Conservation (phyloP, 257 asterid species). For the Nyctanthes arbortristis region DNA sequence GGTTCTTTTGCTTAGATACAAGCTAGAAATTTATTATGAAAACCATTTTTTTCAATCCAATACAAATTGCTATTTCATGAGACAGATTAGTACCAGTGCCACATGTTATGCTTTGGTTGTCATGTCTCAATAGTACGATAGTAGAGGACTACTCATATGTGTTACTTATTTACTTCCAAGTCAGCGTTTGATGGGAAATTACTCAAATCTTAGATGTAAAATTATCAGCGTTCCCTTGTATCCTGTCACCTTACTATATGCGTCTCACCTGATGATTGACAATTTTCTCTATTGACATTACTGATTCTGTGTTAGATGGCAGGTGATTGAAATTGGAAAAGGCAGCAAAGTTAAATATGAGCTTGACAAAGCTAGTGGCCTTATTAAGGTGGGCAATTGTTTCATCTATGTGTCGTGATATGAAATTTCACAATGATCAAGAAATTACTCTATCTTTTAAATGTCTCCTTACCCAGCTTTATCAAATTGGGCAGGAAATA, state of each 20-base stretch:
- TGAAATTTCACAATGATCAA: not conserved
- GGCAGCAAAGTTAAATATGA: constrained; percentile 94
- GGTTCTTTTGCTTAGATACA: constrained; percentile 13
- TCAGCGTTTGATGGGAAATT: not conserved
- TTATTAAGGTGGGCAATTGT: constrained; percentile 61
- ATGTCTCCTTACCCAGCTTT: not conserved
- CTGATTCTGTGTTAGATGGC: constrained; percentile 27
- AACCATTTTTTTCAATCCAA: not conserved
- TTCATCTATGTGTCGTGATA: not conserved
- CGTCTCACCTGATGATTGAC: not conserved
- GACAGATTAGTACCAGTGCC: not conserved
- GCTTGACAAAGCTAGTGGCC: constrained; percentile 89
- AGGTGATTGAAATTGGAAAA: constrained; percentile 91
- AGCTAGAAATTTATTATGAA: not conserved
- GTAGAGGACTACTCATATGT: not conserved
- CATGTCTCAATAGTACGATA: not conserved
- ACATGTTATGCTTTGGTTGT: not conserved
- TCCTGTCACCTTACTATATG: not conserved
- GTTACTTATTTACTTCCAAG: not conserved
- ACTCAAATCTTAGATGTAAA: not conserved
- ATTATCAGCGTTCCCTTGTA: not conserved
- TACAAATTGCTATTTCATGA: not conserved
- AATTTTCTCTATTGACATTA: not conserved
- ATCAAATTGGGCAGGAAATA: not conserved
- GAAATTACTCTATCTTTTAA: not conserved